A percentile compares a stretch with the other conserved stretches of the same genome.
These are phyloP conservation scores for Corymbia citriodora DNA, from an alignment of 441 rosid genomes.

Conservation along the genomic window DNA sequence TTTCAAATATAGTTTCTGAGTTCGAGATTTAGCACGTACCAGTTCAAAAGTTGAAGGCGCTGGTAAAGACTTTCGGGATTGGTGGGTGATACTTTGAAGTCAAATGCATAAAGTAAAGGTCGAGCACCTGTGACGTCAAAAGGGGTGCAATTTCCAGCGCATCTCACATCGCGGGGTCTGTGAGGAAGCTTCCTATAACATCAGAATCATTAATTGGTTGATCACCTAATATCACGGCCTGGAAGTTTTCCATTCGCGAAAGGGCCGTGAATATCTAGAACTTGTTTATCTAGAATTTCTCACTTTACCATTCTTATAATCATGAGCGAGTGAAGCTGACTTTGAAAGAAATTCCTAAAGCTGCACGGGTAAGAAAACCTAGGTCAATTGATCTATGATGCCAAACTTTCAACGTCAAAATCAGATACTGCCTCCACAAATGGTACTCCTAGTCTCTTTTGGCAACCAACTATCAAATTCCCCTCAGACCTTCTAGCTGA, in stretches of 20 bases:
- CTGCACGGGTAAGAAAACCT: too few species aligned
- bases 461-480: not conserved
- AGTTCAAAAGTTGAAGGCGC: not conserved
- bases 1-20: not conserved
- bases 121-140: not conserved
- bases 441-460: not conserved
- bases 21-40: not conserved
- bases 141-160: not conserved
- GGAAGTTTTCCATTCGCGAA: too few species aligned
- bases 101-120: not conserved
- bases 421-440: not conserved
- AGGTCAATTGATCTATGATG: too few species aligned
- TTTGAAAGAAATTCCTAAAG: too few species aligned
- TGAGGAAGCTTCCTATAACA: not conserved
- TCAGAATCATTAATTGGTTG: not conserved
- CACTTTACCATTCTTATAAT: rapidly evolving
- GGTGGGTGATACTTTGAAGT: rapidly evolving
- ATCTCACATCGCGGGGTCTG: rapidly evolving
- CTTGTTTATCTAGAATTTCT: too few species aligned
- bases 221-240: not conserved
- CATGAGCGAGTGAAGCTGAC: too few species aligned
- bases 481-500: not conserved
- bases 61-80: not conserved
- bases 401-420: not conserved
- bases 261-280: too few species aligned